Evolutionary conservation across 2,329 filamentous ascomycete genomes (phyloP), one percentile per base, ranked within the genome.

Genomic region (Trichoderma endophyticum): DNA sequence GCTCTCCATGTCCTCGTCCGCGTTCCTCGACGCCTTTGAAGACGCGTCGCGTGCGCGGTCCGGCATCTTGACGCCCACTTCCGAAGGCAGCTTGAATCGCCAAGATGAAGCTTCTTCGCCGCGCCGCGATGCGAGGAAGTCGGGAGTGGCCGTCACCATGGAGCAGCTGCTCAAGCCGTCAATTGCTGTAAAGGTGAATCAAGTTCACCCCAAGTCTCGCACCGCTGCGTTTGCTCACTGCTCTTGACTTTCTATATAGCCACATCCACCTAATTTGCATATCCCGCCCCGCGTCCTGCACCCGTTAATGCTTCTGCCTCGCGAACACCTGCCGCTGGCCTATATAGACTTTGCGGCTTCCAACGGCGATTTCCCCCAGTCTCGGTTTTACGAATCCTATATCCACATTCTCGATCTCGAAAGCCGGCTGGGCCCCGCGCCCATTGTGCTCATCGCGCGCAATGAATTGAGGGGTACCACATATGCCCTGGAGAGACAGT

Each of bases 401-500:
- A 85, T 92, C 75, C 87, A 88, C 74, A 87, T 90, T 71, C 82
- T 92, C 73, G 90, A 92, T 73, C 84, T 89, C 54, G 88, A 90
- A 80, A 86, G 84, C 69, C 88, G 88, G n/a, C 84, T 89, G 76
- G 86, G 86, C 72, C 85, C 83, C 24, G 80, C 81, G 12, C 83
- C 86, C 15, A 86, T 86, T 72, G 82, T 93, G 18, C 84, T 93
- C 11, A 83, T 93, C 72, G 90, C 89, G 32, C 84, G 88, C 72
- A 84, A 87, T 59, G 88, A 91, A 57, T 82, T 85, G 30, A 86
- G 84, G 73, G 83, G 84, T 71, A 83, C 83, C 43, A 74, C 88
- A 0, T 92, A 89, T 78, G 90, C 86, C 14, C 82, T 93, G n/a
- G 92, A 95, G 81, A 86, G 88, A 28, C 88, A 92, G 43, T 83